Evolutionary conservation across 805 yeast genomes (phyloP).

Genomic region (Yarrowia hollandica): DNA sequence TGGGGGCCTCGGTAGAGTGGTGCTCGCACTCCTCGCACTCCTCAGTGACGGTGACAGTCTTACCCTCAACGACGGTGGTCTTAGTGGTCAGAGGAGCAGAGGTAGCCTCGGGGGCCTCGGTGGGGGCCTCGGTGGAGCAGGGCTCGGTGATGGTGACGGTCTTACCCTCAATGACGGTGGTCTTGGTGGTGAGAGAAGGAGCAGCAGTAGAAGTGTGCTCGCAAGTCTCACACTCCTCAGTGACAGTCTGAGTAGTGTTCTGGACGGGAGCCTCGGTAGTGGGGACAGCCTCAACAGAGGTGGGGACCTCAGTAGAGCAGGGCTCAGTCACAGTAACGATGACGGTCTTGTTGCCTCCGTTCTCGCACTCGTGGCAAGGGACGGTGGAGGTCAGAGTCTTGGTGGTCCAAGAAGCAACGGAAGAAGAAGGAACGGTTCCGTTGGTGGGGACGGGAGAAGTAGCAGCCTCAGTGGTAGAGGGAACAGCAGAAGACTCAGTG

Average conservation of each 20-base stretch:
- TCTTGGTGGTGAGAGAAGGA: constrained; percentile 51
- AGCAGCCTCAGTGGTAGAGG: constrained; percentile 27
- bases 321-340: constrained; percentile 30
- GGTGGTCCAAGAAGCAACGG: constrained; percentile 29
- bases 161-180: constrained; percentile 27
- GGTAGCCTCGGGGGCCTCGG: constrained; percentile 33
- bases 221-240: constrained; percentile 43
- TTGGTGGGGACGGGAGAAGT: constrained; percentile 31
- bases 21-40: constrained; percentile 49
- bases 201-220: constrained; percentile 37
- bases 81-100: constrained; percentile 30
- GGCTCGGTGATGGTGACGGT: constrained; percentile 23
- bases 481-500: constrained; percentile 11
- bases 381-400: constrained; percentile 32
- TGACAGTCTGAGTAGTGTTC: constrained; percentile 41
- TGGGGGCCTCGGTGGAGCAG: constrained; percentile 31
- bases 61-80: constrained; percentile 50
- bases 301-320: constrained; percentile 45
- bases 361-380: constrained; percentile 35
- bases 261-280: constrained; percentile 43
- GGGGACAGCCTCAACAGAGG: constrained; percentile 77
- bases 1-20: constrained; percentile 32
- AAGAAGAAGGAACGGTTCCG: constrained; percentile 19
- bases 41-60: constrained; percentile 16
- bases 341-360: constrained; percentile 29